These are phyloP conservation scores for Picochlorum sp. DNA, from an alignment of 139 green algal genomes.

Conservation along the genomic window DNA sequence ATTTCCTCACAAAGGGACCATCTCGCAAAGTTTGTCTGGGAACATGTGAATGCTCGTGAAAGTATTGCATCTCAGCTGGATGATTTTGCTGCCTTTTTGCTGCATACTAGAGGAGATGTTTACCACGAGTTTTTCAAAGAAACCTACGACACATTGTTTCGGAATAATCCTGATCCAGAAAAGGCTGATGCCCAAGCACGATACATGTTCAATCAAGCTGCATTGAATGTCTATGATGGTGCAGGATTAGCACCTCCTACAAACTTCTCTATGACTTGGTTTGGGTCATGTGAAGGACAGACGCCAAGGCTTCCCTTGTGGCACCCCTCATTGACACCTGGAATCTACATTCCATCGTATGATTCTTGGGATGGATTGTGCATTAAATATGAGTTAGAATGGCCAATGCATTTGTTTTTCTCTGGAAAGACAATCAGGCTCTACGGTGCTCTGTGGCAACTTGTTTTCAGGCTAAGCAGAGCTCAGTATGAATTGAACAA, in stretches of 20 bases:
- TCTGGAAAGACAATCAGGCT: constrained; percentile 39
- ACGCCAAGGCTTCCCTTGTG: constrained; percentile 1
- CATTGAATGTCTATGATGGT: constrained; percentile 38
- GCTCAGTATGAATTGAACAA: constrained; percentile 57
- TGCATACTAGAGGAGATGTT: neutral
- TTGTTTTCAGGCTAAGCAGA: constrained; percentile 68
- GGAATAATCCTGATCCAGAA: constrained; percentile 30
- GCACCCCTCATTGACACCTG: constrained; percentile 2
- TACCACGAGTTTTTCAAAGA: neutral
- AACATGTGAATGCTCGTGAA: neutral
- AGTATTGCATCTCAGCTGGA: neutral
- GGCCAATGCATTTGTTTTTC: constrained; percentile 79
- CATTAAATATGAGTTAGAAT: constrained; percentile 51
- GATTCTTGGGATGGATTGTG: constrained; percentile 71
- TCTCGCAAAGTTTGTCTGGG: neutral
- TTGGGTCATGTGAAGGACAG: neutral
- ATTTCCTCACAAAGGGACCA: neutral
- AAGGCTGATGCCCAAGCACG: constrained; percentile 53
- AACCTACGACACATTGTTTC: no score
- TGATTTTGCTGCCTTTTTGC: neutral
- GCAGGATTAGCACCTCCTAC: constrained; percentile 37
- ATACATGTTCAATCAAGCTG: constrained; percentile 41
- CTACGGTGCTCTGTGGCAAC: constrained; percentile 73
- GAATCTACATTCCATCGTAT: constrained; percentile 32
- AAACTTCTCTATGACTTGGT: no score